These are phyloP conservation scores for Candida morakotiae DNA, from an alignment of 805 yeast genomes.

Conservation along the genomic window DNA sequence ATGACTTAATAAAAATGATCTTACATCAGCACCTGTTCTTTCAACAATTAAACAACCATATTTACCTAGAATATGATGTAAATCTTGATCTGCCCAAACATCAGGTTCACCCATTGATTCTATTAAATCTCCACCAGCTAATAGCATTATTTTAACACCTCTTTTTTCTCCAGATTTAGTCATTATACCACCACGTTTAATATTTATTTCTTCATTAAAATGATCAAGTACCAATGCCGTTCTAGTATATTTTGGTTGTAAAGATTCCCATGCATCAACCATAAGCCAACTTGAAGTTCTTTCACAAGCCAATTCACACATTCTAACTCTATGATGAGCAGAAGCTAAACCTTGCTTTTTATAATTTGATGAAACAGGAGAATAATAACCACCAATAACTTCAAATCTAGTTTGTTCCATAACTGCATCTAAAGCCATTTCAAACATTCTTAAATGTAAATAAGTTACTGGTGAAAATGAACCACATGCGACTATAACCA, in stretches of 20 bases:
- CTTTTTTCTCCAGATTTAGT: constrained; percentile 56
- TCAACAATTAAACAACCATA: constrained; percentile 97
- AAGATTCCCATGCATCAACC: constrained; percentile 99
- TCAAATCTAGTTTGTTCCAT: constrained; percentile 90
- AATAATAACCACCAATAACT: constrained; percentile 93
- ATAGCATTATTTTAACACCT: constrained; percentile 90
- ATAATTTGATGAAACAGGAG: constrained; percentile 92
- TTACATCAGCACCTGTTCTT: constrained; percentile 93
- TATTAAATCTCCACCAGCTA: constrained; percentile 97
- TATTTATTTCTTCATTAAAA: constrained; percentile 91
- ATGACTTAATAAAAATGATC: constrained; percentile 86
- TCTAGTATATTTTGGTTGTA: constrained; percentile 86
- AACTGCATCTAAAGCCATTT: constrained; percentile 95
- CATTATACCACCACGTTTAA: constrained; percentile 79
- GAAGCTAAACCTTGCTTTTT: constrained; percentile 90
- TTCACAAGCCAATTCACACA: constrained; percentile 98
- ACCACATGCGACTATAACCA: constrained; percentile 96
- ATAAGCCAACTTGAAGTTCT: constrained; percentile 94
- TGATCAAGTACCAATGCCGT: constrained; percentile 96
- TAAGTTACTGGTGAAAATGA: constrained; percentile 95
- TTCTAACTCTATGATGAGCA: constrained; percentile 84
- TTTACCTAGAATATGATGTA: constrained; percentile 91
- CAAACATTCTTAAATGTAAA: constrained; percentile 93
- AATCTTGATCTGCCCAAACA: constrained; percentile 96
- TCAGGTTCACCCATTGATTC: constrained; percentile 99